phyloP scores from a whole-genome alignment of 2,329 filamentous ascomycete species.

The Domatiomyces catenatus region DNA sequence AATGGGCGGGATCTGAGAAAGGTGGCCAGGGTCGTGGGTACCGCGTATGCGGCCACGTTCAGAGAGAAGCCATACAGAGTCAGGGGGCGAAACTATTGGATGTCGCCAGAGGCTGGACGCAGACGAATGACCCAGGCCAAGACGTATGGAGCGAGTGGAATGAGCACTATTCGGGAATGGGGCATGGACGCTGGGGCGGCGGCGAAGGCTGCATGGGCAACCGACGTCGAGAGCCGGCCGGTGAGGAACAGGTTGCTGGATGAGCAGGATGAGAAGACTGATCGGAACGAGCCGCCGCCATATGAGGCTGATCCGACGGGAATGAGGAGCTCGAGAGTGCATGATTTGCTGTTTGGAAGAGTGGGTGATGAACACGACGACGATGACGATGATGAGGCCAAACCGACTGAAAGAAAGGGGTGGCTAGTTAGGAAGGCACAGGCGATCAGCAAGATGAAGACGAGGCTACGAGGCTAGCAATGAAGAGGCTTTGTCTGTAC shows the following conservation, averaged over 20 bases:
- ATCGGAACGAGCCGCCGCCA: neutral
- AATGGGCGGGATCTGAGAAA: constrained; percentile 15
- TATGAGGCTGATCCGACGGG: neutral
- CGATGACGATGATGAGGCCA: neutral
- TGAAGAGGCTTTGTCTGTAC: too few relatives aligned
- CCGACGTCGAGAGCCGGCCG: neutral
- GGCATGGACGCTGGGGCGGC: too few relatives aligned
- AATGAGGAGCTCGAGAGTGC: neutral
- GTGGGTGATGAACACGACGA: neutral
- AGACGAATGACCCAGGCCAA: neutral
- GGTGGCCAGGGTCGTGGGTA: constrained; percentile 9
- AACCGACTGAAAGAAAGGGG: neutral
- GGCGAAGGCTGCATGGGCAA: neutral
- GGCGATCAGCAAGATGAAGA: neutral
- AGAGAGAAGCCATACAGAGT: constrained; percentile 12
- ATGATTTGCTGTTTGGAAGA: neutral
- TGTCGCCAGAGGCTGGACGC: neutral
- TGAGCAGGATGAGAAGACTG: neutral
- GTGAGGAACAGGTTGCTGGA: neutral
- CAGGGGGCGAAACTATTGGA: neutral
- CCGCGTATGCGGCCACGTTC: constrained; percentile 14
- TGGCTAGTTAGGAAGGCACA: neutral
- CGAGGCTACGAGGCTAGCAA: neutral
- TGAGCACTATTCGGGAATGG: too few relatives aligned
- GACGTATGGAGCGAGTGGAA: neutral